A percentile compares a stretch with the other conserved stretches of the same genome.
Evolutionary conservation across 2,329 filamentous ascomycete genomes (phyloP).

Genomic region (Calcarisporium arbuscula): DNA sequence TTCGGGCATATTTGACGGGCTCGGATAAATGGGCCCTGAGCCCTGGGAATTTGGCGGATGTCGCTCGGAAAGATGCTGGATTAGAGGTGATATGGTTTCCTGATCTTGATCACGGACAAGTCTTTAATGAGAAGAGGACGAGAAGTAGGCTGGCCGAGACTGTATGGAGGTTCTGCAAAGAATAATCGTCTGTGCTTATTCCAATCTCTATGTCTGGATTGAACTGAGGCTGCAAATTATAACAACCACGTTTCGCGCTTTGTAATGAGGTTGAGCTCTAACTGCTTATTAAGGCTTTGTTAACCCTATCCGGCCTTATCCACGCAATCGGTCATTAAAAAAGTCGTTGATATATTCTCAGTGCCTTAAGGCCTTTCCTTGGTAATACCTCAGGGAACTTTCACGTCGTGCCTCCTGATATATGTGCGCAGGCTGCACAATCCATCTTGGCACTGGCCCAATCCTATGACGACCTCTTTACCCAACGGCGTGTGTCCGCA

Average conservation of each 20-base stretch:
- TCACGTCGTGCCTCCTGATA: conserved; percentile 6
- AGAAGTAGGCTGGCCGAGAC: conserved; percentile 25
- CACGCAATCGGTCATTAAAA: too few relatives aligned
- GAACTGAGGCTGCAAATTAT: too few relatives aligned
- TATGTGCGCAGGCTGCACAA: conserved; percentile 9
- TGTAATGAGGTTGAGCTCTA: too few relatives aligned
- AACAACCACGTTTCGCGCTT: too few relatives aligned
- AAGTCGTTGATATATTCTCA: too few relatives aligned
- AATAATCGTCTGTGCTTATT: conserved; percentile 2
- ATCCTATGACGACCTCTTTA: conserved; percentile 14
- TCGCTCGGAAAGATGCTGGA: conserved; percentile 28
- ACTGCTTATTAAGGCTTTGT: too few relatives aligned
- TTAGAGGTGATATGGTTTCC: conserved; percentile 49
- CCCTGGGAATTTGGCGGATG: conserved; percentile 11
- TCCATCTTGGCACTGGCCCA: conserved; percentile 9
- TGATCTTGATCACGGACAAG: conserved; percentile 50
- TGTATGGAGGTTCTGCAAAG: conserved; percentile 14
- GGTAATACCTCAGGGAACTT: too few relatives aligned
- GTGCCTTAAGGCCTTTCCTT: too few relatives aligned
- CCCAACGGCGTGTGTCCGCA: conserved; percentile 10
- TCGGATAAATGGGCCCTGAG: conserved; percentile 17
- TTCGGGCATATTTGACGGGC: conserved; percentile 44
- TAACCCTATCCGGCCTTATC: too few relatives aligned
- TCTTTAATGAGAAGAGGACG: conserved; percentile 33
- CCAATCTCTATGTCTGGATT: too few relatives aligned